These are phyloP conservation scores for Apiotrichum mycotoxinovorans DNA, from an alignment of 1,284 basidiomycete genomes.

Conservation along the genomic window DNA sequence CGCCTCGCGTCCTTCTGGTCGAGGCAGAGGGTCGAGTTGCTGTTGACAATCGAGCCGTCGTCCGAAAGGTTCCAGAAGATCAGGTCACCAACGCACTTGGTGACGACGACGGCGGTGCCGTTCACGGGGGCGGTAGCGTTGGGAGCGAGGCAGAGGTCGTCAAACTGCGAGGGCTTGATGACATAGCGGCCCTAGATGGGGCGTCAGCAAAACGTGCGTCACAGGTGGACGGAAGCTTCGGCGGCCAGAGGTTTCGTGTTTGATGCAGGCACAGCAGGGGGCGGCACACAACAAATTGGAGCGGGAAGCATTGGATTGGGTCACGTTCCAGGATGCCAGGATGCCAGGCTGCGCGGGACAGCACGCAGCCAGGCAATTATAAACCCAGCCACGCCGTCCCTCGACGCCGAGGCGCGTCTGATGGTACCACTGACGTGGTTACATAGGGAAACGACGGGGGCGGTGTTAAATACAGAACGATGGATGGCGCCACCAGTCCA, in stretches of 20 bases:
- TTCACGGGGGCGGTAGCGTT: slow-evolving; percentile 12
- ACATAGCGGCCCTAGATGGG: neutral
- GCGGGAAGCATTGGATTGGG: too few species aligned
- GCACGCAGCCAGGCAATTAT: too few species aligned
- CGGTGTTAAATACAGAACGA: too few species aligned
- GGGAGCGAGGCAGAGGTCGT: slow-evolving; percentile 37
- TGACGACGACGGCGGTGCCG: slow-evolving; percentile 32
- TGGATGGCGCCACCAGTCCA: too few species aligned
- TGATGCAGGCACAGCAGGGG: neutral
- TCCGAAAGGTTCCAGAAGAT: slow-evolving; percentile 12
- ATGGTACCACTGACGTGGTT: too few species aligned
- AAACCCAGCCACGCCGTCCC: too few species aligned
- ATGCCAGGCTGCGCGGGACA: too few species aligned
- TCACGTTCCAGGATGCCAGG: too few species aligned
- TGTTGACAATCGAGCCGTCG: slow-evolving; percentile 30
- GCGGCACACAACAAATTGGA: too few species aligned
- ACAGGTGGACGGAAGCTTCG: too few species aligned
- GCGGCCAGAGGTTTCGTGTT: neutral
- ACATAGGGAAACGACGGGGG: too few species aligned
- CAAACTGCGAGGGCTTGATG: slow-evolving; percentile 32
- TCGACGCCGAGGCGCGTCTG: too few species aligned
- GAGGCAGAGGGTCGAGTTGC: slow-evolving; percentile 15
- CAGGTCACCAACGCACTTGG: slow-evolving; percentile 27
- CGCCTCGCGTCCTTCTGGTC: slow-evolving; percentile 28
- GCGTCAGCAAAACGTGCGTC: neutral